These are phyloP conservation scores for Candolleomyces efflorescens DNA, from an alignment of 768 basidiomycete genomes.

Conservation along the genomic window DNA sequence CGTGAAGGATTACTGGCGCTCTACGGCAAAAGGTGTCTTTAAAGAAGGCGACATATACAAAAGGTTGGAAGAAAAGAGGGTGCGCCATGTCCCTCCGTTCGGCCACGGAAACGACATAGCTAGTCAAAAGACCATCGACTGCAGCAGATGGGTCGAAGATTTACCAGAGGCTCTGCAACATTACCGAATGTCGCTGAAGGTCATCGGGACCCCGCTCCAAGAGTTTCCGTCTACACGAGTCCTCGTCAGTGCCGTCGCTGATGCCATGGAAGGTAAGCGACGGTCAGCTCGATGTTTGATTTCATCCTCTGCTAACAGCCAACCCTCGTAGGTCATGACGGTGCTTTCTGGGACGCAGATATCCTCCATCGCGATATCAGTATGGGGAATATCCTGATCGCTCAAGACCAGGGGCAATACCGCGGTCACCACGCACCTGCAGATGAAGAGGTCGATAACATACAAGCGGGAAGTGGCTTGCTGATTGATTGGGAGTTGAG, in stretches of 20 bases:
- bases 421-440: neutral
- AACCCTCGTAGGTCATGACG: neutral
- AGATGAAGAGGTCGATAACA: neutral
- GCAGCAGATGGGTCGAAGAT: neutral
- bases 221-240: constrained; percentile 6
- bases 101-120: neutral
- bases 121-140: neutral
- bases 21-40: neutral
- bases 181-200: neutral
- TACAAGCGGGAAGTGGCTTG: neutral
- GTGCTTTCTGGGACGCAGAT: neutral
- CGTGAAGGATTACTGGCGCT: neutral
- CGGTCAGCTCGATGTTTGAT: neutral
- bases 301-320: neutral
- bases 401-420: neutral
- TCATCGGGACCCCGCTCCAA: neutral
- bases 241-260: constrained; percentile 12
- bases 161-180: neutral
- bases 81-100: neutral
- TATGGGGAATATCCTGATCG: constrained; percentile 5
- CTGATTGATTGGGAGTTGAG: neutral
- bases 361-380: constrained; percentile 3
- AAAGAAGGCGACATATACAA: neutral
- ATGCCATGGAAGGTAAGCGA: constrained; percentile 14
- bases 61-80: neutral